Evolutionary conservation across 805 yeast species (phyloP).

Genomic region (Saccharomycopsis javanensis): DNA sequence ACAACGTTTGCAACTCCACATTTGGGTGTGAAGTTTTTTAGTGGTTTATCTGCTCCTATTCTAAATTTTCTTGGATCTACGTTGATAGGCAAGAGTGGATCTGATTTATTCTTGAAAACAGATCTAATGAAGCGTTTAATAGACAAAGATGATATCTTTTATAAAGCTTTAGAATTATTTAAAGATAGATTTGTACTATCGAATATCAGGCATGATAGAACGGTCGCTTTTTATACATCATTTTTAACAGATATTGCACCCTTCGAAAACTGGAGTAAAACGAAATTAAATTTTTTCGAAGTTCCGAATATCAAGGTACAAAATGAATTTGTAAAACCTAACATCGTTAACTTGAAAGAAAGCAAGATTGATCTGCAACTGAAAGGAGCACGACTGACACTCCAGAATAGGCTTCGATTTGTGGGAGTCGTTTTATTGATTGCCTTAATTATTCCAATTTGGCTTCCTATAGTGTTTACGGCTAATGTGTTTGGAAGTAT

Average conservation of each 20-base stretch:
- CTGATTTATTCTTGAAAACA: slow-evolving; percentile 54
- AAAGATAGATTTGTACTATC: slow-evolving; percentile 53
- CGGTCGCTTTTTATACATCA: slow-evolving; percentile 82
- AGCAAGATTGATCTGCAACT: slow-evolving; percentile 21
- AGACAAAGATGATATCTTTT: slow-evolving; percentile 39
- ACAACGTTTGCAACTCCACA: slow-evolving; percentile 76
- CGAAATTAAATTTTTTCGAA: slow-evolving; percentile 39
- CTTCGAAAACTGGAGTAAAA: slow-evolving; percentile 47
- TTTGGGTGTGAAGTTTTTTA: slow-evolving; percentile 48
- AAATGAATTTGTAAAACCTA: slow-evolving; percentile 33
- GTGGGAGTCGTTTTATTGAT: slow-evolving; percentile 22
- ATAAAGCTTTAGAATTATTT: slow-evolving; percentile 48
- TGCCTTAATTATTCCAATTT: slow-evolving; percentile 32
- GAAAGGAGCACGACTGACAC: neutral
- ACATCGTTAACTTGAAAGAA: slow-evolving; percentile 40
- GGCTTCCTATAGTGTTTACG: slow-evolving; percentile 39
- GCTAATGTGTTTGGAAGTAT: slow-evolving; percentile 16
- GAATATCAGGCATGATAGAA: slow-evolving; percentile 71
- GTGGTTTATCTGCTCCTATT: slow-evolving; percentile 25
- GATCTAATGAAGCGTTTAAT: slow-evolving; percentile 43
- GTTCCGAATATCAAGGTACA: slow-evolving; percentile 29
- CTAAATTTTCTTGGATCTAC: slow-evolving; percentile 46
- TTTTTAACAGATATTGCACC: slow-evolving; percentile 68
- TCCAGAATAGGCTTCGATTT: slow-evolving; percentile 22
- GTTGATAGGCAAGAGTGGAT: slow-evolving; percentile 58